phyloP scores from a whole-genome alignment of 768 basidiomycete species.

The Guyanaporus albipodus region DNA sequence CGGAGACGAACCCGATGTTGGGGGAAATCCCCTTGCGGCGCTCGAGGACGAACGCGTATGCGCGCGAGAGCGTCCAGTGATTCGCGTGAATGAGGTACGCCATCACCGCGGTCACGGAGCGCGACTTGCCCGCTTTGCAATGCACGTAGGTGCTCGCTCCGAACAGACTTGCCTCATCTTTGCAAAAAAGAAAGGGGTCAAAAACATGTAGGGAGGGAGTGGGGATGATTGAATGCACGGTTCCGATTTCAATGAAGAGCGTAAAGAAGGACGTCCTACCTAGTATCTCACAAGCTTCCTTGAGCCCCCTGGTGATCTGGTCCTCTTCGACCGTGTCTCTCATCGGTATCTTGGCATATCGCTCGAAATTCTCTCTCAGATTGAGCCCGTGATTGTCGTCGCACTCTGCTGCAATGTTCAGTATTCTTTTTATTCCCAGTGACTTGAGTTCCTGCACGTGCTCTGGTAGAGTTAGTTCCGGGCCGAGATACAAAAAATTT shows the following conservation, averaged over 20 bases:
- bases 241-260: neutral
- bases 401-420: conserved; percentile 92
- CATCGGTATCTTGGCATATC: conserved; percentile 87
- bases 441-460: conserved; percentile 72
- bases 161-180: conserved; percentile 90
- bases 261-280: conserved; percentile 49
- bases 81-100: conserved; percentile 97
- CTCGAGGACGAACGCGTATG: conserved; percentile 90
- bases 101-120: conserved; percentile 95
- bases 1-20: conserved; percentile 96
- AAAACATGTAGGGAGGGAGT: neutral
- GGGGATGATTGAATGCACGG: neutral
- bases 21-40: conserved; percentile 93
- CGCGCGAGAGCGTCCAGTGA: conserved; percentile 90
- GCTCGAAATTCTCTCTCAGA: conserved; percentile 69
- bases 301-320: conserved; percentile 74
- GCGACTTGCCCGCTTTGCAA: conserved; percentile 93
- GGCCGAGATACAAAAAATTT: conserved; percentile 86
- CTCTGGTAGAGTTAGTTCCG: conserved; percentile 70
- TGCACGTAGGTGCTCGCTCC: conserved; percentile 91
- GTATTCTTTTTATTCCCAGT: conserved; percentile 79
- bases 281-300: conserved; percentile 80
- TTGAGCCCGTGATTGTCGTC: conserved; percentile 75
- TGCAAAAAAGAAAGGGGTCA: conserved; percentile 1
- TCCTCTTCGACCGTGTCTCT: conserved; percentile 95